Conservation (phyloP, 2,329 filamentous ascomycete species). For the Delphinella strobiligena region DNA sequence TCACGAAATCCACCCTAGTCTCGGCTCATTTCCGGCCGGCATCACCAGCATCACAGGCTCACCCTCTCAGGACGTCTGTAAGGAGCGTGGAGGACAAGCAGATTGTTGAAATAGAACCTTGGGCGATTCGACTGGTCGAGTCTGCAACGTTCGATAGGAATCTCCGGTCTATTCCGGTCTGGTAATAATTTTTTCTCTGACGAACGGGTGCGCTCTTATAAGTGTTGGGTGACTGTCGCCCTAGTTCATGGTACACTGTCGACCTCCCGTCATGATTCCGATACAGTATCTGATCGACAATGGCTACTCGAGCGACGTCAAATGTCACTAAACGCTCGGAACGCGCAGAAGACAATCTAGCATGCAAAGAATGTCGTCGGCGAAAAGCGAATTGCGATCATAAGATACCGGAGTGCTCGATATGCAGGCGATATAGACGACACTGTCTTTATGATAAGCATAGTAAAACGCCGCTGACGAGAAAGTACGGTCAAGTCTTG, state of each 20-base stretch:
- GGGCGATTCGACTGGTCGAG: too few relatives aligned
- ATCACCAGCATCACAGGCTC: too few relatives aligned
- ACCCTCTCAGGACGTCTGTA: too few relatives aligned
- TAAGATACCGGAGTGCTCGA: conserved; percentile 6
- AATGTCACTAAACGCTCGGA: background rate
- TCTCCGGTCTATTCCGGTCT: too few relatives aligned
- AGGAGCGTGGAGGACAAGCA: too few relatives aligned
- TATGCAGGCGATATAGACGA: conserved; percentile 5
- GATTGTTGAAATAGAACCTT: too few relatives aligned
- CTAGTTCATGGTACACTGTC: background rate
- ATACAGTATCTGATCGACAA: background rate
- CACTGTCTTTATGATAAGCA: conserved; percentile 5
- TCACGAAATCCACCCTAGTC: too few relatives aligned
- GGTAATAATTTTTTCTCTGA: too few relatives aligned
- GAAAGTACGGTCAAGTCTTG: conserved; percentile 3
- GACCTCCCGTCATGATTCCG: background rate
- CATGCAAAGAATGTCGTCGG: conserved; percentile 8
- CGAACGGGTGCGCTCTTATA: too few relatives aligned
- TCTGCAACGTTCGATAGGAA: too few relatives aligned
- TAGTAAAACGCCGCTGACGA: conserved; percentile 4
- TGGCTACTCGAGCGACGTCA: background rate
- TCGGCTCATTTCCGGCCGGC: too few relatives aligned
- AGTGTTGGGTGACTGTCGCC: background rate
- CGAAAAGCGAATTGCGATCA: conserved; percentile 7
- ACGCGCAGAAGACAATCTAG: conserved; percentile 3